A percentile compares a stretch with the other conserved stretches of the same genome.
Conservation (phyloP, 257 asterid genomes). For the Solanum virginianum region DNA sequence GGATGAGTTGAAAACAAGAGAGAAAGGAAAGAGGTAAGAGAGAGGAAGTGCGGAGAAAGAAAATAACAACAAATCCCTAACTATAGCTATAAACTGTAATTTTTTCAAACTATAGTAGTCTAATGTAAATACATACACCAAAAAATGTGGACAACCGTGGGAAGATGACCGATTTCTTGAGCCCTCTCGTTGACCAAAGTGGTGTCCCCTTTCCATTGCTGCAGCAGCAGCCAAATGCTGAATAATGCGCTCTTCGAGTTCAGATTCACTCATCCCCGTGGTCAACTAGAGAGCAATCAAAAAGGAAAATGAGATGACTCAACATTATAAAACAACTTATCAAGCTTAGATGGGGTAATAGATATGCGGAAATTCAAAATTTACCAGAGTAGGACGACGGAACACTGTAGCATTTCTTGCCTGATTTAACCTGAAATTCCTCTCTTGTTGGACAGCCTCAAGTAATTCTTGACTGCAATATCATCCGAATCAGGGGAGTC, state of each 20-base stretch:
- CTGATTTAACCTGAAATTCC: conserved; percentile 41
- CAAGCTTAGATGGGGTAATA: conserved; percentile 6
- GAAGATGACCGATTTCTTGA: conserved; percentile 42
- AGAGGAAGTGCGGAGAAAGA: no score
- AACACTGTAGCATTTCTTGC: conserved; percentile 53
- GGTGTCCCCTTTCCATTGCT: conserved; percentile 75
- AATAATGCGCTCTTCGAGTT: conserved; percentile 75
- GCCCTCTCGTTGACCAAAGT: conserved; percentile 52
- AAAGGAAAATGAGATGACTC: not conserved
- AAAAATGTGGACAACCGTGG: conserved; percentile 42
- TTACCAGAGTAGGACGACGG: conserved; percentile 68
- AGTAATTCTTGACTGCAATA: conserved; percentile 81
- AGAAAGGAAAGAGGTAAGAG: no score
- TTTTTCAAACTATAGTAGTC: no score
- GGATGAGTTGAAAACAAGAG: conserved; percentile 32
- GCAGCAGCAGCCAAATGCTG: conserved; percentile 94
- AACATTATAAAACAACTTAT: not conserved
- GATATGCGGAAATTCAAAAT: conserved; percentile 68
- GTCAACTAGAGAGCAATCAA: conserved; percentile 37
- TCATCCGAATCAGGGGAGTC: not conserved
- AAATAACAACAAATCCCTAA: no score
- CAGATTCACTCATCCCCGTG: conserved; percentile 46
- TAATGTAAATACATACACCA: not conserved
- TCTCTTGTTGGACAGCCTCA: conserved; percentile 74
- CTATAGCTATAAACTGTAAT: no score